Base-by-base conservation (phyloP, 306 rosid species). In the Vigna reflexopilosa region DNA sequence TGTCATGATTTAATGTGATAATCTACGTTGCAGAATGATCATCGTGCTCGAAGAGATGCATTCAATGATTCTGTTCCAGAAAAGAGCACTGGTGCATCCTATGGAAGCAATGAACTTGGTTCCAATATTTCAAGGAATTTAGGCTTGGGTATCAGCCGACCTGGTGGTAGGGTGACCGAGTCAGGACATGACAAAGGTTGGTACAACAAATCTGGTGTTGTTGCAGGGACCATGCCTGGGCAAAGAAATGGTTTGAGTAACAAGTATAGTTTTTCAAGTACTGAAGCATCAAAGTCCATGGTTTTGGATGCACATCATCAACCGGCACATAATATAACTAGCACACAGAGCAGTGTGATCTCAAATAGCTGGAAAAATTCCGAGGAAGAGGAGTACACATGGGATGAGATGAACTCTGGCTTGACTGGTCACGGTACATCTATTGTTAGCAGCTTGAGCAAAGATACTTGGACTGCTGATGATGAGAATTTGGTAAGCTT, bases 341-440 rank as follows among this genome's bases (percentile, higher is more conserved):
- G 57, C 77, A 70, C 68, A 45, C 80, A 62, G 77, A 82, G 85
- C 26, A 73, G 81, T 81, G 88, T 73, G 58, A 48, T 84, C 34
- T 87, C 97, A 57, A 75, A 66, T 81, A 94, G 83, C 87, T 94
- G 98, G 98, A 90, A 89, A 83, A 87, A 90, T 83, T 90, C 98
- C 5, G 97, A 91, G 87, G 97, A 94, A 81, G 97, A 94, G 85
- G 97, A 94, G 86, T 91, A 83, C 85, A 72, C 77, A 82, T 94
- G 98, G 98, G 95, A 91, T 77, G 91, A 86, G 71, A 85, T 89
- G 90, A 85, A 89, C 79, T 64, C 94, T 48, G 80, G 89, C 47
- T 71, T 77, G 86, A 42, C 89, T 28, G 87, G 63, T 82, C 86
- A 70, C 44, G 84, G 83, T 26, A 30, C 32, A 50, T 68, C 91